Conservation (phyloP, 108 stramenopile species). For the Seminavis robusta region DNA sequence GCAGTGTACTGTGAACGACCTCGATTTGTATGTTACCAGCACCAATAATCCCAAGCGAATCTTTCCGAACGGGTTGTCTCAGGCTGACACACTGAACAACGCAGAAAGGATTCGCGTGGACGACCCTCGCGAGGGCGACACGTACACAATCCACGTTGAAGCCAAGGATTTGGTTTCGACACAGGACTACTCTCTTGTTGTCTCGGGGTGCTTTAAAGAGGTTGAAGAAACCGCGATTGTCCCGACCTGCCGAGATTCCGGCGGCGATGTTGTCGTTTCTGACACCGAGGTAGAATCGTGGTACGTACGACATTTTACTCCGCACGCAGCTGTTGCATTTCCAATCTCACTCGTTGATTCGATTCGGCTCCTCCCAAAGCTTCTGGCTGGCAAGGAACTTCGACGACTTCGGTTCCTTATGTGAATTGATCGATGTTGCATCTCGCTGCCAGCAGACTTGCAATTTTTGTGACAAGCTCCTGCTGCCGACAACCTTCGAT, state of each 20-base stretch:
- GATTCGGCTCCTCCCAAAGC: no score
- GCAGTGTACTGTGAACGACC: slow-evolving; percentile 60
- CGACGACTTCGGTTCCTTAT: no score
- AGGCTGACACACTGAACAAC: slow-evolving; percentile 29
- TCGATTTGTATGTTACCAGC: slow-evolving; percentile 45
- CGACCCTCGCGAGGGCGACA: background rate
- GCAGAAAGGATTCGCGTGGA: slow-evolving; percentile 36
- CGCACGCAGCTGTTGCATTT: no score
- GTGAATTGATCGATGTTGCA: no score
- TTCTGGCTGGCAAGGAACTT: no score
- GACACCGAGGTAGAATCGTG: background rate
- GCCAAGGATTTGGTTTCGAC: background rate
- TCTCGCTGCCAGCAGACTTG: no score
- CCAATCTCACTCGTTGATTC: no score
- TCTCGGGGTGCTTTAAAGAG: background rate
- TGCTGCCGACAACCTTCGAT: no score
- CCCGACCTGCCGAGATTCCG: no score
- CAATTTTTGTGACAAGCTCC: no score
- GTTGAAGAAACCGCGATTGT: no score
- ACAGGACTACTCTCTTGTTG: background rate
- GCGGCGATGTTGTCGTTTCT: background rate
- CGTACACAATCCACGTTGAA: background rate
- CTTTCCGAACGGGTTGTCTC: slow-evolving; percentile 35
- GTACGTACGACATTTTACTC: no score
- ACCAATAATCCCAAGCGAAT: slow-evolving; percentile 2